Evolutionary conservation across 148 eudicot genomes (phyloP), one percentile per base, ranked within the genome.

Genomic region (Cornus florida): DNA sequence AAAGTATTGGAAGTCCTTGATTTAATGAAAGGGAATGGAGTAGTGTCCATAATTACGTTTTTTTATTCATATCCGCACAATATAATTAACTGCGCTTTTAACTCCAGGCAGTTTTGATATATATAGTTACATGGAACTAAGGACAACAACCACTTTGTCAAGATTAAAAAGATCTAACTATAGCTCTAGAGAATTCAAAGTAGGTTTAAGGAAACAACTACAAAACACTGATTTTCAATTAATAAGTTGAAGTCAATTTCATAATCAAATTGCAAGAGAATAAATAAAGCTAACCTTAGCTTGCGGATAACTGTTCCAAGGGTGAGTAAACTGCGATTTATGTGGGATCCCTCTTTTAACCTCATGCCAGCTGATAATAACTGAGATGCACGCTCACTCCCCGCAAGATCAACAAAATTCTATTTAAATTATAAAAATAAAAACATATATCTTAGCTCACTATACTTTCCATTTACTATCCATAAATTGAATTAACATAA

Each of bases 321-420:
- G 53, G 97, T 92, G 28, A 93, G 84, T 82, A 96, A 91, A 84
- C 99, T 96, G 83, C 98, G 95, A 71, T 96, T 93, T 74, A 96
- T 96, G 86, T 96, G 99, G 82, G 93, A 90, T 66, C 99, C 98
- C 86, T 96, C 98, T 85, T 96, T 96, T 69, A 93, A 86, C 86
- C 99, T 91, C 71, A 95, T 87, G 70, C 99, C 97, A 82, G 94
- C 98, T 28, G 98, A 87, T 78, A 93, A 84, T 73, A 98, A 88
- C 84, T 96, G 97, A 68, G 99, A 96, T 82, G 99, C 98, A 87
- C 97, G 92, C 87, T 96, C 97, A 79, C 98, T 96, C 80, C 99
- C 99, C 71, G 98, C 98, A 83, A 96, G 94, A 85, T 96, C 99
- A 83, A 96, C 93, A 85, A 96, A 96, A 83, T 92, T 93, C 99